Evolutionary conservation across 2,329 filamentous ascomycete species (phyloP), one percentile per base, ranked within the genome.

Genomic region (Canariomyces notabilis): DNA sequence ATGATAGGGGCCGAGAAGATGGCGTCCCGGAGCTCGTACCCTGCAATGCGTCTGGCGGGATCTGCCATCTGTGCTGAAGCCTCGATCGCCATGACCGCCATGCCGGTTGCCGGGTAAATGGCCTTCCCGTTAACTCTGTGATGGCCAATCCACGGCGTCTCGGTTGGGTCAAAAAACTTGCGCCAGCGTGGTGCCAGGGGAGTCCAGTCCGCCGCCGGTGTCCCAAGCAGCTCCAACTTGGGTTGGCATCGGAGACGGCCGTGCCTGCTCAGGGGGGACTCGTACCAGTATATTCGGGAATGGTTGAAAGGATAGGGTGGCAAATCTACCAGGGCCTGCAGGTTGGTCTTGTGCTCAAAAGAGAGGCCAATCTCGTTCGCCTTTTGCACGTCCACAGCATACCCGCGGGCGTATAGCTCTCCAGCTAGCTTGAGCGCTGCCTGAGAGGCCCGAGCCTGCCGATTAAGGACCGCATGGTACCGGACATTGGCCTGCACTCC

Each of bases 281-380:
- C 63, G 8, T 54, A 55, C 67, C 67, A 72, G 48, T 67, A 66
- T 19, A 57, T 56, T 1, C 58, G 58, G 20, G 59, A 59, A 51
- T 72, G 67, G 44, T 71, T 64, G 69, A 69, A 74, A 2, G 65
- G 63, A 45, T 74, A 75, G 2, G 61, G 58, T 9, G 70, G 68
- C 11, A 74, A 51, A 52, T 61, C 66, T 4, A 29, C 26, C 9
- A 29, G 26, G 8, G 14, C 26, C 14, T 29, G 26, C 26, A 12
- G 26, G 4, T 4, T 4, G 8, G 26, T 29, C 26, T 29, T 29
- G 8, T 12, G 9, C 26, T 29, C 26, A 8, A 29, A n/a, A n/a
- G n/a, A n/a, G n/a, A n/a, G n/a, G n/a, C n/a, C 26, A 4, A 12
- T 8, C 8, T 29, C 26, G 26, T 29, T 29, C 26, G 14, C 26